These are phyloP conservation scores for Populus hybrid DNA, from an alignment of 441 rosid genomes.

Conservation along the genomic window DNA sequence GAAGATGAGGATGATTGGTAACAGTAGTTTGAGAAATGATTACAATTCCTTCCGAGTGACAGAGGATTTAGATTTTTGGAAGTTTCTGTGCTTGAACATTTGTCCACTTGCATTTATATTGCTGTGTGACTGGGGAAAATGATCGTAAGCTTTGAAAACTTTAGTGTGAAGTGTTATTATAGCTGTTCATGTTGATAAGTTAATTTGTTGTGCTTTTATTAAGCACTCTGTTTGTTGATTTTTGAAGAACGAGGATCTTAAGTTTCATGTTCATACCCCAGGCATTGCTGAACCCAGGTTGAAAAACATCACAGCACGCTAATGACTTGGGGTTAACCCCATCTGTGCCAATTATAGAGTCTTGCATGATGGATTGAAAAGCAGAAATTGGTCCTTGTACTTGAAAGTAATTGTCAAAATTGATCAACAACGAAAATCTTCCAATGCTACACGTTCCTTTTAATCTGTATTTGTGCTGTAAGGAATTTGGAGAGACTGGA, in stretches of 20 bases:
- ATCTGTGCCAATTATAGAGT: neutral
- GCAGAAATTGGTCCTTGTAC: neutral
- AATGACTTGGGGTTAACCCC: neutral
- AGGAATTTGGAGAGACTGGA: neutral
- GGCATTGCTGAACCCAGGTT: neutral
- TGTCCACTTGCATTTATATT: slow-evolving; percentile 12
- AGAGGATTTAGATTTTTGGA: slow-evolving; percentile 15
- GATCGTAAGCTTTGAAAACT: slow-evolving; percentile 21
- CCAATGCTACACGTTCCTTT: neutral
- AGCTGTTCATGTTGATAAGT: slow-evolving; percentile 19
- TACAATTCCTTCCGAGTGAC: slow-evolving; percentile 14
- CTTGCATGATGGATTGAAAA: neutral
- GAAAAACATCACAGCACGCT: neutral
- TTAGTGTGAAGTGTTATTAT: slow-evolving; percentile 19
- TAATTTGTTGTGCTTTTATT: slow-evolving; percentile 8
- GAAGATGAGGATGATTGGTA: slow-evolving; percentile 14
- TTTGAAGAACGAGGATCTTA: neutral
- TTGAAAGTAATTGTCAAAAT: neutral
- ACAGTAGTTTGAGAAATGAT: slow-evolving; percentile 12
- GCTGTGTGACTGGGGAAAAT: slow-evolving; percentile 20
- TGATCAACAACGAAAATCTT: neutral
- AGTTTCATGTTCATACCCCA: neutral
- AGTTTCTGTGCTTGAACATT: slow-evolving; percentile 18
- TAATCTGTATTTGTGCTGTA: neutral
- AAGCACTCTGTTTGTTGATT: slow-evolving; percentile 9